phyloP scores from a whole-genome alignment of 192 early-diverging fungal genomes.

The Coemansia sp. region DNA sequence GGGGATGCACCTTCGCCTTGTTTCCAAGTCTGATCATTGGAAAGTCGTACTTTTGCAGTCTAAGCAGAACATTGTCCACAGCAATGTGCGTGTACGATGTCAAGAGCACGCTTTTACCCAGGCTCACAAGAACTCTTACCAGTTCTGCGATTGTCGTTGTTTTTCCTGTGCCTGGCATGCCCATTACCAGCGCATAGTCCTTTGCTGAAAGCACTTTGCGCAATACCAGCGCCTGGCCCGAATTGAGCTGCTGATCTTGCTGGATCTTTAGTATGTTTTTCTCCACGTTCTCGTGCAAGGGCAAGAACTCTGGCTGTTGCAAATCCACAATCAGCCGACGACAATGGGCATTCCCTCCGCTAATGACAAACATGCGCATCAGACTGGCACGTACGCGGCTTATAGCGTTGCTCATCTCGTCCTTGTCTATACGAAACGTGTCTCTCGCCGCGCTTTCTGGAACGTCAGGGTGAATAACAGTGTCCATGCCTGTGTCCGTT shows the following conservation, averaged over 20 bases:
- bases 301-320: conserved; percentile 63
- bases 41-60: conserved; percentile 63
- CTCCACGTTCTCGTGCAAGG: conserved; percentile 24
- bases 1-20: conserved; percentile 60
- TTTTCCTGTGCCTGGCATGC: conserved; percentile 98
- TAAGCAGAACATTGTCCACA: conserved; percentile 89
- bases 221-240: conserved; percentile 69
- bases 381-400: conserved; percentile 72
- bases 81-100: conserved; percentile 92
- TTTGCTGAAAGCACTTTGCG: conserved; percentile 69
- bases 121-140: conserved; percentile 64
- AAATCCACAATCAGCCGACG: conserved; percentile 79
- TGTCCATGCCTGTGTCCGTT: conserved; percentile 15
- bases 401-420: conserved; percentile 74
- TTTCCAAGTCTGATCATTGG: conserved; percentile 80
- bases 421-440: conserved; percentile 76
- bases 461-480: conserved; percentile 22
- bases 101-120: conserved; percentile 77
- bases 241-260: conserved; percentile 59
- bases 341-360: conserved; percentile 57
- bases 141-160: conserved; percentile 85
- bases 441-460: conserved; percentile 37
- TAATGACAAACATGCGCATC: conserved; percentile 63
- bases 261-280: conserved; percentile 16
- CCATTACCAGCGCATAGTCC: conserved; percentile 89